Evolutionary conservation across 2,329 filamentous ascomycete genomes (phyloP).

Genomic region (Cytospora piceicola): DNA sequence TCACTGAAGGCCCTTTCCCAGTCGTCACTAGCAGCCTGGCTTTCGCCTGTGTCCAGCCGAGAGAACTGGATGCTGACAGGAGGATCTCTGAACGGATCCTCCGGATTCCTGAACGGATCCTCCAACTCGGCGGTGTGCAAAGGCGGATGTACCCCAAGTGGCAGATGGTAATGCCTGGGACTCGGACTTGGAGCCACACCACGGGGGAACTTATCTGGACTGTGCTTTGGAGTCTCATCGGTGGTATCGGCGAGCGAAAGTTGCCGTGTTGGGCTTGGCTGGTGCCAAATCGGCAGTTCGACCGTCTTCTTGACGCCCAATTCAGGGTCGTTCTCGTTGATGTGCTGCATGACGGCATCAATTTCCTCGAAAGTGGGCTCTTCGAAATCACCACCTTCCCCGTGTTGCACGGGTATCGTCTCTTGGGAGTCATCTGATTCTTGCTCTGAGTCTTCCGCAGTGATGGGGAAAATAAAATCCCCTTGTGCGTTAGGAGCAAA

Average conservation of each 20-base stretch:
- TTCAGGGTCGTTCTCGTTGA: slow-evolving; percentile 74
- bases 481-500: slow-evolving; percentile 28
- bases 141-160: slow-evolving; percentile 51
- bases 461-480: slow-evolving; percentile 31
- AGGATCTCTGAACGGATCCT: slow-evolving; percentile 65
- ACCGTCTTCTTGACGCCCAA: slow-evolving; percentile 71
- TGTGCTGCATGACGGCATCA: slow-evolving; percentile 87
- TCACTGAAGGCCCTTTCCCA: slow-evolving; percentile 89
- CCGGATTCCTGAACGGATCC: slow-evolving; percentile 66
- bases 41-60: slow-evolving; percentile 65
- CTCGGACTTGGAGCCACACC: slow-evolving; percentile 77
- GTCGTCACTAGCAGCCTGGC: slow-evolving; percentile 80
- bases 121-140: slow-evolving; percentile 60
- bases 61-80: slow-evolving; percentile 52
- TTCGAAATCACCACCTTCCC: slow-evolving; percentile 33
- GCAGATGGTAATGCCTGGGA: slow-evolving; percentile 57
- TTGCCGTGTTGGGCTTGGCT: slow-evolving; percentile 46
- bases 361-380: slow-evolving; percentile 76
- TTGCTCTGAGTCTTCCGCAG: slow-evolving; percentile 38
- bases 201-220: slow-evolving; percentile 58
- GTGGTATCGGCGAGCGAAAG: slow-evolving; percentile 45
- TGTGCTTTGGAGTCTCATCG: slow-evolving; percentile 56
- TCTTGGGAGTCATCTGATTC: slow-evolving; percentile 41
- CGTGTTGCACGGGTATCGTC: slow-evolving; percentile 33
- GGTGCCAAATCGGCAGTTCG: slow-evolving; percentile 52